These are phyloP conservation scores for Clavariopsis aquatica DNA, from an alignment of 495 filamentous ascomycete genomes.

Conservation along the genomic window DNA sequence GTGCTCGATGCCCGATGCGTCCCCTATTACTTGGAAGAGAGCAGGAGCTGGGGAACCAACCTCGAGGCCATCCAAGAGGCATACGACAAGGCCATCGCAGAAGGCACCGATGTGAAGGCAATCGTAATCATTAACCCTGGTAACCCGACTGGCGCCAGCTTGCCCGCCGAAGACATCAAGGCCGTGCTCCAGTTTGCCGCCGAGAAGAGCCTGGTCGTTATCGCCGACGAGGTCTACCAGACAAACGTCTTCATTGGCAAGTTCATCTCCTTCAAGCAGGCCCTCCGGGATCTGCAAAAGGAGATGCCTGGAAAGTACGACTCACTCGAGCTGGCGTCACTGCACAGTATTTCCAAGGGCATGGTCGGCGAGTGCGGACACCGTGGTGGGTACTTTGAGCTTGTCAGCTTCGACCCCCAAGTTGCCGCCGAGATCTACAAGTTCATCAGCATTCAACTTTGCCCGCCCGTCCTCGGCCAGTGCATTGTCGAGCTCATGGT, in stretches of 20 bases:
- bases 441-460: conserved; percentile 92
- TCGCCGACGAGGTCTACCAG: conserved; percentile 98
- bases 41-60: conserved; percentile 82
- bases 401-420: conserved; percentile 79
- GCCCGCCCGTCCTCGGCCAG: conserved; percentile 92
- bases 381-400: conserved; percentile 95
- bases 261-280: conserved; percentile 92
- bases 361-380: conserved; percentile 99
- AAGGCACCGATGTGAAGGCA: conserved; percentile 82
- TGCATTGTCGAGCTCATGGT: conserved; percentile 96
- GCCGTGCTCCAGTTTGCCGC: conserved; percentile 81
- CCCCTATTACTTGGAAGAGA: conserved; percentile 89
- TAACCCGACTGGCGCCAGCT: conserved; percentile 90
- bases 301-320: conserved; percentile 73
- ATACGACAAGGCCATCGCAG: conserved; percentile 66
- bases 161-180: conserved; percentile 74
- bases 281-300: conserved; percentile 79
- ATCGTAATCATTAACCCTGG: conserved; percentile 98
- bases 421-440: conserved; percentile 97
- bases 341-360: conserved; percentile 71
- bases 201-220: conserved; percentile 79
- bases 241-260: conserved; percentile 94
- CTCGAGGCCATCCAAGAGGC: conserved; percentile 69
- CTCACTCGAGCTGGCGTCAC: conserved; percentile 75
- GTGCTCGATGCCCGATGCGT: conserved; percentile 84